Evolutionary conservation across 73 alveolate species (phyloP).

Genomic region (Blepharisma japonicum): DNA sequence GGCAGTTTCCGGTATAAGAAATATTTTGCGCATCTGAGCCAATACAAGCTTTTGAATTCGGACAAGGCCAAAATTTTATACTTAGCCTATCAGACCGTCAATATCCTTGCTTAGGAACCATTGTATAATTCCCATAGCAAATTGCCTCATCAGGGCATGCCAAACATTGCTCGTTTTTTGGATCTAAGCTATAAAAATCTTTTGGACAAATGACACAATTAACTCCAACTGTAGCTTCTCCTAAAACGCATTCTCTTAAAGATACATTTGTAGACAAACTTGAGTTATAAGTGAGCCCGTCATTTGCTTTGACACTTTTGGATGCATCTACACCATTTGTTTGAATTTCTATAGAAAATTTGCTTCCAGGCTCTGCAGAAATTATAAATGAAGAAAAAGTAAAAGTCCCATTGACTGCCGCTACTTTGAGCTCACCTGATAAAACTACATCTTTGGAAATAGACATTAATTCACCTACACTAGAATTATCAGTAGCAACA

Average conservation of each 20-base stretch:
- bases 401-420: background rate
- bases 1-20: background rate
- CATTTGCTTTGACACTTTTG: too few relatives aligned
- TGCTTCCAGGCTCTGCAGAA: background rate
- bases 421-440: background rate
- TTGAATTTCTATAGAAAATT: background rate
- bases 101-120: background rate
- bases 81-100: background rate
- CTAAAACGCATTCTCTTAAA: background rate
- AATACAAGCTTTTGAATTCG: background rate
- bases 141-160: slow-evolving; percentile 11
- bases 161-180: background rate
- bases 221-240: background rate
- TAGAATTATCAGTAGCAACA: background rate
- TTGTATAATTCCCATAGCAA: background rate
- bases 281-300: too few relatives aligned
- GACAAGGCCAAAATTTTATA: background rate
- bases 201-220: background rate
- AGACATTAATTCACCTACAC: background rate
- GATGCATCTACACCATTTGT: background rate
- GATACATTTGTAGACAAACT: background rate
- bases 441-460: background rate
- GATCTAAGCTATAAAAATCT: background rate
- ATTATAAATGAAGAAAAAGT: background rate
- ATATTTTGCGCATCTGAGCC: background rate